Base-by-base conservation (phyloP, 345 rosid genomes). In the Murraya paniculata region DNA sequence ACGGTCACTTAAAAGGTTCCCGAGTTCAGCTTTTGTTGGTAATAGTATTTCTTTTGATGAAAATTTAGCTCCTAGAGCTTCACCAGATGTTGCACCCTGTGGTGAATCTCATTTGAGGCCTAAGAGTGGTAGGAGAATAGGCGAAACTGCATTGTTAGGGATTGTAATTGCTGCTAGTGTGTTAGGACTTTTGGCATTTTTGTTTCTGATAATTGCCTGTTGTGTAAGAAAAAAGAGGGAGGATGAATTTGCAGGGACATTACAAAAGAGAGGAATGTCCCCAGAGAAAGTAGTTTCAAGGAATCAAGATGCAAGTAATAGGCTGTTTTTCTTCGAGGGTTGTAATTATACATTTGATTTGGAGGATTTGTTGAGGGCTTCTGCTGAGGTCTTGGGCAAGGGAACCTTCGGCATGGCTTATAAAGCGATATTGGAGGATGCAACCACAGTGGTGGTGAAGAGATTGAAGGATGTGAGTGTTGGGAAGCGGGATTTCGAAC, bases 341-440 rank as follows among this genome's bases (percentile, higher is more conserved):
- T 91, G 97, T 33, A 90, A 81, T 48, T 94, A 94, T 79, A 87
- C 97, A 28, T 94, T 96, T 61, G 97, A 96, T 89, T 88, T 96
- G 83, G 99, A 96, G 84, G 99, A 96, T 90, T 84, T 96, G 8
- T 82, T 96, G 87, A 91, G 98, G 80, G 99, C 99, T 71, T 96
- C 98, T 18, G 98, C 98, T 21, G 99, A 96, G 82, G 97, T 96
- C n/a, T 82, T 96, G 75, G 99, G 98, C 27, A 96, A 96, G 68
- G 99, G 99, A 57, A 91, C 99, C 14, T 94, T 94, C 64, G 98
- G 99, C 22, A 91, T 88, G 56, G 88, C 99, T 45, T 96, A 96
- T 60, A 96, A 90, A 85, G 99, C 98, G 7, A 84, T 86, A 60
- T 71, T 91, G 38, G 95, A 91, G 85, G 95, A 91, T 73, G 90